Evolutionary conservation across 2,329 filamentous ascomycete species (phyloP), one percentile per base, ranked within the genome.

Genomic region (Ophiostoma tasmaniense): DNA sequence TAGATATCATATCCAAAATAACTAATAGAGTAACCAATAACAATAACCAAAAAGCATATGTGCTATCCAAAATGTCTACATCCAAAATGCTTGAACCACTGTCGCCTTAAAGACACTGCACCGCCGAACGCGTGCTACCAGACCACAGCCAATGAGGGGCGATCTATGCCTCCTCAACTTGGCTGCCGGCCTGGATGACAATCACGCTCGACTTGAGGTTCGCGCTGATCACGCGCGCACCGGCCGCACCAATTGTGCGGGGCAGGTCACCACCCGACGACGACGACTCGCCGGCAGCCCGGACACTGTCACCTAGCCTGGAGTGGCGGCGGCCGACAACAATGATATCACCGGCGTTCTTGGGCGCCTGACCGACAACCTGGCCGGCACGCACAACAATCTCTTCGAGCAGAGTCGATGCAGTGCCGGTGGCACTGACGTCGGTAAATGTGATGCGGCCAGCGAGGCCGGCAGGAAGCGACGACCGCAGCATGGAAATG

Each of bases 331-430:
- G 81, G 0, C 90, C 90, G 14, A 92, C 79, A 1, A 93, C 81
- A 20, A 93, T 81, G 28, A 93, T 80, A 75, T 92, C 90, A 1
- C 90, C 90, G 0, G 87, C 87, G 73, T 91, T 92, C 74, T 82
- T 84, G 0, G 84, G 81, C 22, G 83, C 82, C 70, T 72, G 84
- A 0, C 85, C 86, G 1, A 92, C 82, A 67, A 89, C 87, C 35
- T 81, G 77, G 67, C 82, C 81, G 0, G 89, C 89, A 4, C 83
- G 78, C 6, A 81, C 79, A 1, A 90, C 71, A 1, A 83, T 80
- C 69, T 82, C 81, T 1, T 76, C 74, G 6, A 84, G 77, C 0
- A 81, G 11, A 76, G 0, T 79, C 76, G 20, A 77, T 7, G 66
- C 75, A 0, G 80, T 76, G 25, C 69, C 67, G 8, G 14, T 3